phyloP scores from a whole-genome alignment of 371 early-diverging fungal species.

The Apophysomyces trapeziformis region DNA sequence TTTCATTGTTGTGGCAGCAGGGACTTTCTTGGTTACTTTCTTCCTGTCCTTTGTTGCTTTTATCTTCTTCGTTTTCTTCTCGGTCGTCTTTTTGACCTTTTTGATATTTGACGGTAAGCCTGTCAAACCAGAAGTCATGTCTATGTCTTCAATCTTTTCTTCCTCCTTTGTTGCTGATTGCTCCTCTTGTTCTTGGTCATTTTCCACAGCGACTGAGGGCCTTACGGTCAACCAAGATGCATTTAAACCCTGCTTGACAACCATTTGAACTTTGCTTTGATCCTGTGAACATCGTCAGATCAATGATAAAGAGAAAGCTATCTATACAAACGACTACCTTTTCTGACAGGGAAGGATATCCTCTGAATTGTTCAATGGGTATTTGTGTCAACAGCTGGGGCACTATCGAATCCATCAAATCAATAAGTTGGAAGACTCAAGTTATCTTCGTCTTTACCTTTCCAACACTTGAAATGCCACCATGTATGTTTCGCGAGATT shows the following conservation, averaged over 20 bases:
- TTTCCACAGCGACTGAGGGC: conserved; percentile 36
- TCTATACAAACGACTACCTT: conserved; percentile 15
- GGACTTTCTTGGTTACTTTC: conserved; percentile 11
- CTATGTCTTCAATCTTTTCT: conserved; percentile 28
- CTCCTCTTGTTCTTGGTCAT: conserved; percentile 45
- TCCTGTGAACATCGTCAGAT: conserved; percentile 27
- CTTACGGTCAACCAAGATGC: conserved; percentile 45
- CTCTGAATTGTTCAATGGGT: conserved; percentile 47
- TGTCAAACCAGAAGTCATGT: conserved; percentile 18
- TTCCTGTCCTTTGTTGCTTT: conserved; percentile 6
- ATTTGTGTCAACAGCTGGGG: conserved; percentile 36
- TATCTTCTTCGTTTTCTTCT: background rate
- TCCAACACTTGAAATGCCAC: conserved; percentile 65
- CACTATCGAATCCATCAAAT: conserved; percentile 19
- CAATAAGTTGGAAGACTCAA: background rate
- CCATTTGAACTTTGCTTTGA: conserved; percentile 45
- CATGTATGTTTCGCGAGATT: conserved; percentile 56
- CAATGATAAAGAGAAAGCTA: background rate
- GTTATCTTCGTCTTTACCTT: conserved; percentile 33
- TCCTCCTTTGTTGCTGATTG: conserved; percentile 37
- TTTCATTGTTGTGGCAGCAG: background rate
- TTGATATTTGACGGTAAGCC: conserved; percentile 1
- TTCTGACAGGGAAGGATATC: conserved; percentile 36
- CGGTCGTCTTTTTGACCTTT: background rate
- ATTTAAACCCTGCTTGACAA: conserved; percentile 53